Evolutionary conservation across 225 moss, liverwort and hornwort species (phyloP), one percentile per base, ranked within the genome.

Genomic region (Pseudisothecium myosuroides): DNA sequence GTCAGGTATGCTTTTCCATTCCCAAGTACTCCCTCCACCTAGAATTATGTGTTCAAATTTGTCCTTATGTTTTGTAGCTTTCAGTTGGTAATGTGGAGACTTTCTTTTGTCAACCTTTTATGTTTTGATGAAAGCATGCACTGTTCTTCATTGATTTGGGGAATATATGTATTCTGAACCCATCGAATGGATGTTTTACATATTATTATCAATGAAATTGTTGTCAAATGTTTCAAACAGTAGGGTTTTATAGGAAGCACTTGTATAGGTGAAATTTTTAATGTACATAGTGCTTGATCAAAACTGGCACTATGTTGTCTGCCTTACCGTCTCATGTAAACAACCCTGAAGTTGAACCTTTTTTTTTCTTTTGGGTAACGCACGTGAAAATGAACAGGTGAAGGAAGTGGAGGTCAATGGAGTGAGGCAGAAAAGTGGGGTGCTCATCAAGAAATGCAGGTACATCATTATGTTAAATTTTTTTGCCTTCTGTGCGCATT

Each of bases 361-460:
- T 15, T 27, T 34, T 1, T 13, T 31, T 9, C 23, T 80, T 13
- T 47, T 20, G 1, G 10, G n/a, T 31, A 18, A 72, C 45, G 11
- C 78, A 74, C 60, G 86, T 69, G 76, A 34, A 83, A 71, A 52
- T 82, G 71, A 86, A 63, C 93, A 98, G 97, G 93, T 95, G 83
- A 95, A 94, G 83, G 97, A 97, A 90, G 95, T 91, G 84, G 97
- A 98, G 87, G 92, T 97, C 87, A 90, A 97, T 74, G 96, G 96
- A 66, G 90, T 90, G 12, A 73, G 92, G 89, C 98, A 98, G 81
- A 97, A 93, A 85, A 98, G 95, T 88, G 91, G 95, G 72, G 98
- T 98, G 73, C 93, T 96, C 83, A 95, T 98, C 47, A 91, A 96
- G 62, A 98, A 98, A 88, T 97, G 97, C 97, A 95, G 98, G 98